Evolutionary conservation across 768 basidiomycete genomes (phyloP), one percentile per base, ranked within the genome.

Genomic region (Candolleomyces efflorescens): DNA sequence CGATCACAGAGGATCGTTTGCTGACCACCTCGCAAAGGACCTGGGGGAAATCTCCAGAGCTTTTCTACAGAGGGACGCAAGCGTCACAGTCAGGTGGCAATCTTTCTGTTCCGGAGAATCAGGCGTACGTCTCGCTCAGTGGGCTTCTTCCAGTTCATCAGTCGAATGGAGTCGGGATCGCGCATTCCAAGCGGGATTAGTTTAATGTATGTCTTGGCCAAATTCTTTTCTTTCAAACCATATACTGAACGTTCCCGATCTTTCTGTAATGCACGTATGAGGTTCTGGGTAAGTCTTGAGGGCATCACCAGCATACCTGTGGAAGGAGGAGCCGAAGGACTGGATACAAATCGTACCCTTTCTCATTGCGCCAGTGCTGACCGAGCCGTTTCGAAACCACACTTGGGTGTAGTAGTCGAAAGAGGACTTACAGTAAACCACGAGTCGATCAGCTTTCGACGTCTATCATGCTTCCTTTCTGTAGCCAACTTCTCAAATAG

Each of bases 161-260:
- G 73, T 41, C 90, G 82, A 49, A 89, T 80, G 0, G 92, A 89
- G 65, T 95, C 92, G 6, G 85, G 86, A 55, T 92, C 89, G 67
- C 84, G 84, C 68, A 73, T 82, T 39, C 89, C 88, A 2, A 99
- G 77, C 1, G 91, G 92, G 37, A 98, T 89, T 2, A 95, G 80
- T 60, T 89, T 87, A 74, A 96, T 92, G 68, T 95, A 97, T 10
- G 84, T 85, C 71, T 94, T 98, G 4, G 94, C 95, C 2, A 99
- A 75, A 67, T 90, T 91, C 73, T 90, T 90, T 75, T 99, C 97
- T 69, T 99, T 99, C 62, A 97, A 71, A 13, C 94, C 92, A 70
- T 98, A 99, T 0, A 94, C 87, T 0, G 92, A 83, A 54, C 97
- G 85, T 60, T 98, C 93, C 36, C 89, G 82, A 69, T 98, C 97